A percentile compares a stretch with the other conserved stretches of the same genome.
Evolutionary conservation across 1,284 basidiomycete genomes (phyloP).

Genomic region (Porodaedalea pini): DNA sequence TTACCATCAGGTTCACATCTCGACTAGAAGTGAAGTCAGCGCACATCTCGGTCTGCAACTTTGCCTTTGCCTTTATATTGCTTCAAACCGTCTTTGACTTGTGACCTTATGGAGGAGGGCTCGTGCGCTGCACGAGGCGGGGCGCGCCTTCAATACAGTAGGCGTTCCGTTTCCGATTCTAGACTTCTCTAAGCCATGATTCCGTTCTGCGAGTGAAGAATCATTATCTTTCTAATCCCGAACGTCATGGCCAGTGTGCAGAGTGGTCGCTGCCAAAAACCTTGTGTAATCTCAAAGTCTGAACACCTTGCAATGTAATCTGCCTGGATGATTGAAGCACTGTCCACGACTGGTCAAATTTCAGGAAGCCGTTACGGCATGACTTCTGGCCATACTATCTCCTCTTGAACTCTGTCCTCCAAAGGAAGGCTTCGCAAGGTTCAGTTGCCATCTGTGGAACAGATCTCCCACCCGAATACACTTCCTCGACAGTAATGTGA

Average conservation of each 20-base stretch:
- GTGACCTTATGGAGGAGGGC: neutral
- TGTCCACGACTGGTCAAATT: slow-evolving; percentile 1
- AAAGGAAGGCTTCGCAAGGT: neutral
- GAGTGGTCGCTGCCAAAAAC: too few relatives aligned
- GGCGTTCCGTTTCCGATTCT: neutral
- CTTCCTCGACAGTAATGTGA: neutral
- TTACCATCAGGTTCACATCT: too few relatives aligned
- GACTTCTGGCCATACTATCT: neutral
- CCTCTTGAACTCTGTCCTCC: neutral
- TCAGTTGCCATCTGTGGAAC: neutral
- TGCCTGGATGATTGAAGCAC: neutral
- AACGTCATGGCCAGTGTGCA: neutral
- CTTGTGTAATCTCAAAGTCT: too few relatives aligned
- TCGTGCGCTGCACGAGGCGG: neutral
- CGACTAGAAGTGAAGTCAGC: too few relatives aligned
- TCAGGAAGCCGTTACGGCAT: neutral
- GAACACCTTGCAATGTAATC: too few relatives aligned
- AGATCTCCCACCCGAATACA: neutral
- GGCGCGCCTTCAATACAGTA: neutral
- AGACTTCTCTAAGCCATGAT: neutral
- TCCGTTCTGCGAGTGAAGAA: neutral
- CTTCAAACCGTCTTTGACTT: neutral
- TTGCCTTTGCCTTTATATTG: too few relatives aligned
- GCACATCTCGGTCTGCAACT: too few relatives aligned
- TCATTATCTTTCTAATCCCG: neutral